These are phyloP conservation scores for Massariosphaeria phaeospora DNA, from an alignment of 495 filamentous ascomycete species.

Conservation along the genomic window DNA sequence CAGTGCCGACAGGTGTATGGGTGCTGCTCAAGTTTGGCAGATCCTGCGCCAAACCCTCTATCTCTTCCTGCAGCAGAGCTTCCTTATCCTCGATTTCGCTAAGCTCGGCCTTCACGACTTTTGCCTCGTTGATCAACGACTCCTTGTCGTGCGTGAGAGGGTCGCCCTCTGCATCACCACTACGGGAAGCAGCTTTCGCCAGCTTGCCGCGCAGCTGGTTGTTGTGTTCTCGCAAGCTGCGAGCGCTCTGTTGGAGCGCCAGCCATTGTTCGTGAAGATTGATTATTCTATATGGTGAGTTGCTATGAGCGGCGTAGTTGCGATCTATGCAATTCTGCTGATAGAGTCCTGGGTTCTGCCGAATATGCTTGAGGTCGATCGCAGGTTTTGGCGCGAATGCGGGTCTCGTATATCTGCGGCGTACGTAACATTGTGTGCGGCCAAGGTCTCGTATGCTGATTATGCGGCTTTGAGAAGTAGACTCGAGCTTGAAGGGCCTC, in stretches of 20 bases:
- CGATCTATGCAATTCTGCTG: conserved; percentile 74
- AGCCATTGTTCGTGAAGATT: conserved; percentile 64
- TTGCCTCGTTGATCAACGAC: conserved; percentile 60
- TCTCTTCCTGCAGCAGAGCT: conserved; percentile 55
- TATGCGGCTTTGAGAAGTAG: no score
- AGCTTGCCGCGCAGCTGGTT: conserved; percentile 45
- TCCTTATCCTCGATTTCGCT: conserved; percentile 56
- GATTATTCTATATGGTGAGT: conserved; percentile 64
- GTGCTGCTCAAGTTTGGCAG: conserved; percentile 82
- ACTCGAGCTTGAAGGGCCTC: no score
- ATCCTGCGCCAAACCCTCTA: conserved; percentile 66
- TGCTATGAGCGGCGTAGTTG: conserved; percentile 68
- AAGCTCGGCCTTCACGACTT: conserved; percentile 62
- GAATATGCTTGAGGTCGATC: conserved; percentile 84
- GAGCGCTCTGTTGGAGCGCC: conserved; percentile 49
- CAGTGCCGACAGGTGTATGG: conserved; percentile 66
- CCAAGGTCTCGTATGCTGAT: not conserved
- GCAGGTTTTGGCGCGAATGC: conserved; percentile 74
- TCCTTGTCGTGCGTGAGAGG: conserved; percentile 29
- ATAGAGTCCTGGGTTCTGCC: conserved; percentile 71
- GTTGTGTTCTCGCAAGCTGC: conserved; percentile 52
- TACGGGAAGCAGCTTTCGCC: conserved; percentile 29
- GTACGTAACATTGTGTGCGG: not conserved
- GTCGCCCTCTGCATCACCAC: conserved; percentile 30
- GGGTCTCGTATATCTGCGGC: conserved; percentile 46